phyloP scores from a whole-genome alignment of 768 basidiomycete genomes.

The Pulveroboletus frians region DNA sequence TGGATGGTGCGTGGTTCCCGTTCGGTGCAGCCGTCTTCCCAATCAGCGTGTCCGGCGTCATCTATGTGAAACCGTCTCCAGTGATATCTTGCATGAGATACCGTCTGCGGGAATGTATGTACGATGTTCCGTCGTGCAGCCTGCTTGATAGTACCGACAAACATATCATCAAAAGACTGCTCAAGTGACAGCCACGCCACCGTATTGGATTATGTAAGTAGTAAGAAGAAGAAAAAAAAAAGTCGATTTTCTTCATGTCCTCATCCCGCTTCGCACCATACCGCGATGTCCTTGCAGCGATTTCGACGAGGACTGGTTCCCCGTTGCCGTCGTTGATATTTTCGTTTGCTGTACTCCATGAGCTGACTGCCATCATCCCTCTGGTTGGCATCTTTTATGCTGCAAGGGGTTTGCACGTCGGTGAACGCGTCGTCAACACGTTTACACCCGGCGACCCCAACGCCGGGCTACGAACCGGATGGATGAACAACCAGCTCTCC shows the following conservation, averaged over 20 bases:
- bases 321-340: conserved; percentile 71
- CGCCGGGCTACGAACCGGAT: conserved; percentile 25
- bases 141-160: conserved; percentile 10
- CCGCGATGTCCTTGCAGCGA: conserved; percentile 47
- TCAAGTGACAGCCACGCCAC: conserved; percentile 13
- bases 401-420: conserved; percentile 61
- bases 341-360: conserved; percentile 82
- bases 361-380: conserved; percentile 76
- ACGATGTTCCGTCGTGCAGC: conserved; percentile 1
- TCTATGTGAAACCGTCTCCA: conserved; percentile 21
- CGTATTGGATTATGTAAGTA: conserved; percentile 20
- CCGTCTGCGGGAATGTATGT: background rate
- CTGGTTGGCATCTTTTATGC: conserved; percentile 70
- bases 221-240: too few relatives aligned
- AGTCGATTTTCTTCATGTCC: conserved; percentile 16
- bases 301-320: conserved; percentile 67
- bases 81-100: conserved; percentile 1
- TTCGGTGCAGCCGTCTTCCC: conserved; percentile 5
- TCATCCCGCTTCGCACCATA: conserved; percentile 40
- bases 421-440: conserved; percentile 54
- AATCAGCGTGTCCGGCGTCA: conserved; percentile 18
- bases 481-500: conserved; percentile 41
- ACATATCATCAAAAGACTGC: conserved; percentile 13
- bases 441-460: conserved; percentile 22
- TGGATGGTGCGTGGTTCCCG: conserved; percentile 28